These are phyloP conservation scores for Ambispora gerdemannii DNA, from an alignment of 192 early-diverging fungal genomes.

Conservation along the genomic window DNA sequence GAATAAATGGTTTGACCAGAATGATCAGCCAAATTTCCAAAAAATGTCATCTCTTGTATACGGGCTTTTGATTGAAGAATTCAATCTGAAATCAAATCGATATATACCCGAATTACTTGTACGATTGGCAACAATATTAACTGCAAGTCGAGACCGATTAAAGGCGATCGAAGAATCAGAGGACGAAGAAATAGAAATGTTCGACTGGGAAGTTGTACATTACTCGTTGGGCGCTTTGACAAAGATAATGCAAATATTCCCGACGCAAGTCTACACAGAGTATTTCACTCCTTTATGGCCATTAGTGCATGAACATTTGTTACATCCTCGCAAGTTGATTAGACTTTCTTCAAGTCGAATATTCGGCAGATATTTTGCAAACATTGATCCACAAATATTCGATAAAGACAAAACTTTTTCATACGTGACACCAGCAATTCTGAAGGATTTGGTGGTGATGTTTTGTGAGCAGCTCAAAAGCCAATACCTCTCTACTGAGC, in stretches of 20 bases:
- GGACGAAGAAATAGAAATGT: slow-evolving; percentile 48
- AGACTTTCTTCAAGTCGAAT: slow-evolving; percentile 66
- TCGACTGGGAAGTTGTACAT: slow-evolving; percentile 85
- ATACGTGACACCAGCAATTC: slow-evolving; percentile 28
- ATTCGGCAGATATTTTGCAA: slow-evolving; percentile 75
- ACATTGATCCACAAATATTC: slow-evolving; percentile 61
- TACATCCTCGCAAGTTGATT: slow-evolving; percentile 92
- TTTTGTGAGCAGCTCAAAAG: slow-evolving; percentile 67
- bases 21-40: slow-evolving; percentile 62
- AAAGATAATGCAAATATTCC: slow-evolving; percentile 61
- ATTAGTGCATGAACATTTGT: slow-evolving; percentile 57
- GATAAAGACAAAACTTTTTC: no score
- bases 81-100: slow-evolving; percentile 58
- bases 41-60: slow-evolving; percentile 81
- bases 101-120: slow-evolving; percentile 51
- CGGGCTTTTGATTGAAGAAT: slow-evolving; percentile 78
- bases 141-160: slow-evolving; percentile 35
- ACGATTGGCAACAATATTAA: slow-evolving; percentile 50
- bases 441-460: slow-evolving; percentile 39
- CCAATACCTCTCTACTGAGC: slow-evolving; percentile 64
- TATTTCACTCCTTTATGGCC: slow-evolving; percentile 64
- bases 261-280: slow-evolving; percentile 47
- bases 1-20: slow-evolving; percentile 71
- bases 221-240: slow-evolving; percentile 74
- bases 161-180: slow-evolving; percentile 32